Base-by-base conservation (phyloP, 2,329 filamentous ascomycete genomes). In the Cercospora berteroae region DNA sequence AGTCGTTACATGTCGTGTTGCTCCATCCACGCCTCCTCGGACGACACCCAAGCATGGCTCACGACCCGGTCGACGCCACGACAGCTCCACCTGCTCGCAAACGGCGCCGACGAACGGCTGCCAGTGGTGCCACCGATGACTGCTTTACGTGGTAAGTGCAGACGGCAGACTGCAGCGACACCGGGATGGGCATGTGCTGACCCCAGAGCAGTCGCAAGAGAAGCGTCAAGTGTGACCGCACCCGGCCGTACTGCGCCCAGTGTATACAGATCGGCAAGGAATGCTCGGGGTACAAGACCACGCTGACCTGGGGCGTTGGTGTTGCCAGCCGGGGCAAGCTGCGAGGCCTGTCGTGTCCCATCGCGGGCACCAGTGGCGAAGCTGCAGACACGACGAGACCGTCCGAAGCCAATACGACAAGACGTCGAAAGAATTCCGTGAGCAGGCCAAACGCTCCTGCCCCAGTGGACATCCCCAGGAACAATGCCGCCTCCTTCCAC, bases 261-360 rank as follows among this genome's bases (percentile, higher is more conserved):
- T 99, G 94, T 80, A 87, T 98, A 70, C 92, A 97, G 74, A 86
- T 93, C 71, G 94, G 93, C 71, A 93, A 93, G 78, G 93, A 96
- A 77, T 98, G 94, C 82, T 93, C 92, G 29, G 94, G 94, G 67
- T 98, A 98, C 84, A 96, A 96, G 82, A 98, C 94, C 16, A 94
- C 94, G 74, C 85, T 98, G 80, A 98, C 94, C 57, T 98, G 94
- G 94, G 93, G 93, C 50, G 92, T 97, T 58, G 94, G 94, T 61
- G 94, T 98, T 67, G 94, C 94, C 65, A 97, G 94, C 81, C 89
- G 94, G 76, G 94, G 94, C 77, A 98, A 98, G 83, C 88, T 98
- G 70, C 88, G 94, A 69, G 94, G 94, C 44, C 84, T 97, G 73
- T 94, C 94, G 65, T 83, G 96, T 66, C 88, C 88, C 9, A 81